Base-by-base conservation (phyloP, 1,284 basidiomycete genomes). In the Athelia psychrophila region DNA sequence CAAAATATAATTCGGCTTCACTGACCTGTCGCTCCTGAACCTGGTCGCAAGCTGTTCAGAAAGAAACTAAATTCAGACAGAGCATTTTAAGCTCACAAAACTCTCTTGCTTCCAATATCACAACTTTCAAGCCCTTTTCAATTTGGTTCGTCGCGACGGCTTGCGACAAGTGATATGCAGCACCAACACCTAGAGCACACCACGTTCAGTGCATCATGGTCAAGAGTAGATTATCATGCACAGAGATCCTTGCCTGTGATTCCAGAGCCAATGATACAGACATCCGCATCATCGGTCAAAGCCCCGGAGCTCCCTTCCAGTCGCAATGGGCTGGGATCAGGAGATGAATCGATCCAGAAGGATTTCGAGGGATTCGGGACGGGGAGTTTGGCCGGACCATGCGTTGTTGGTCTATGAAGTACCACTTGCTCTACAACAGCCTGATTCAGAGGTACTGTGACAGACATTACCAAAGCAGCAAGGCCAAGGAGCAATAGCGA, bases 1-100 rank as follows among this genome's bases (percentile, higher is more conserved):
- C 27, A 30, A 30, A 30, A 6, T 30, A 30, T 30, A 30, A 5
- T 30, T 30, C 13, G 27, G 27, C 20, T 32, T 15, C 12, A 60
- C 67, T 49, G 54, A 85, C 88, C 88, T 47, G 88, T 92, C 22
- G 89, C 90, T n/a, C 88, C 90, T 32, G 86, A 83, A 64, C 88
- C 89, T 91, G 56, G 1, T 32, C 38, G 38, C n/a, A 33, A 16
- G 51, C 24, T 36, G 35, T 48, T 54, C 46, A 42, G 22, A 48
- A 23, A 36, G 44, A 30, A 18, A 22, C 25, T 32, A 33, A 44
- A 36, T 33, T 16, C 19, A 3, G 38, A 32, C 30, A 48, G 9
- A 35, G 33, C 49, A 18, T 22, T 8, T 35, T 40, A 15, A 69
- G 13, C 86, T 70, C 27, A 89, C 89, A 91, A 61, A 92, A 91